phyloP scores from a whole-genome alignment of 2,329 filamentous ascomycete species.

The Drechslerella dactyloides region DNA sequence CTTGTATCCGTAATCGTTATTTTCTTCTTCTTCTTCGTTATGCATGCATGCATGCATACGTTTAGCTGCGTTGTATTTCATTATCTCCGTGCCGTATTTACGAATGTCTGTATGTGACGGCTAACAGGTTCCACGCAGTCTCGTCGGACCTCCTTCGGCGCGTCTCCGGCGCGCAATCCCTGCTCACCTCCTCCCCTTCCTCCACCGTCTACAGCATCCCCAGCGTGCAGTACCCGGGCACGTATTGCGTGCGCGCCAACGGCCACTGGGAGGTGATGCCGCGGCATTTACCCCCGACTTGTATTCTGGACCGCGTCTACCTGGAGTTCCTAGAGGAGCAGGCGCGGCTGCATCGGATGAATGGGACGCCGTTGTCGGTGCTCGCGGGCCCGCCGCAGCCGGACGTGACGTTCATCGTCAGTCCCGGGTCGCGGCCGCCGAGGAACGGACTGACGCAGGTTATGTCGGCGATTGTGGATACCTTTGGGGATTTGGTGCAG shows the following conservation, averaged over 20 bases:
- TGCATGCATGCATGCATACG: too few relatives aligned
- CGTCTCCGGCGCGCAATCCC: slow-evolving; percentile 40
- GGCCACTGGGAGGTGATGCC: slow-evolving; percentile 51
- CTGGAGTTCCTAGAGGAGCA: slow-evolving; percentile 78
- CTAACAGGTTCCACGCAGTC: slow-evolving; percentile 9
- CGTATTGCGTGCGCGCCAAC: slow-evolving; percentile 43
- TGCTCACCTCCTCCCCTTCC: slow-evolving; percentile 38
- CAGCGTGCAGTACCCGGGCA: slow-evolving; percentile 40
- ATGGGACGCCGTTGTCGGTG: slow-evolving; percentile 69
- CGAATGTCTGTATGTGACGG: background rate
- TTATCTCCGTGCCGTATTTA: too few relatives aligned
- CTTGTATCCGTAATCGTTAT: too few relatives aligned
- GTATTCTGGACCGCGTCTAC: slow-evolving; percentile 78
- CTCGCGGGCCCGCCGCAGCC: slow-evolving; percentile 80
- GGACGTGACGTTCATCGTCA: slow-evolving; percentile 77
- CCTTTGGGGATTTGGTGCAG: slow-evolving; percentile 79
- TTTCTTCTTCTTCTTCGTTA: too few relatives aligned
- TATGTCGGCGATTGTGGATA: slow-evolving; percentile 81
- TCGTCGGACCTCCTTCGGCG: slow-evolving; percentile 38
- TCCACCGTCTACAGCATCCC: slow-evolving; percentile 51
- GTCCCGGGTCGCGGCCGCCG: slow-evolving; percentile 68
- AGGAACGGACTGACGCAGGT: slow-evolving; percentile 82
- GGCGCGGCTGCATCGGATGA: slow-evolving; percentile 68
- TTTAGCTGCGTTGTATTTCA: too few relatives aligned
- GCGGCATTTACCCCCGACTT: slow-evolving; percentile 65